Base-by-base conservation (phyloP, 1,139 yeast species). In the Taphrina populina region DNA sequence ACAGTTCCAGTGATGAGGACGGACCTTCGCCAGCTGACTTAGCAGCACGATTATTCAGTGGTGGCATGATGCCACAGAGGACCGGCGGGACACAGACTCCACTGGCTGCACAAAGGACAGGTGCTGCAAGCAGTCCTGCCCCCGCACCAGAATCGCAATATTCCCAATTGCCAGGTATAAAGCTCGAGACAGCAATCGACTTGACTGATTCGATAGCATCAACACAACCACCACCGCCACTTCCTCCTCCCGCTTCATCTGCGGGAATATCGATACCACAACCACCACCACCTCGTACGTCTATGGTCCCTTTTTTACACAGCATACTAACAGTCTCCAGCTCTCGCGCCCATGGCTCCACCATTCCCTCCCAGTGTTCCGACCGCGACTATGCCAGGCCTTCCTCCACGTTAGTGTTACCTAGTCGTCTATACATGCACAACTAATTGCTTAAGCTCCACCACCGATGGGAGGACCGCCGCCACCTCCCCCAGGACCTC, bases 41-140 rank as follows among this genome's bases (percentile, higher is more conserved):
- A 10, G 54, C 54, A 8, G 54, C 54, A 2, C 37, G 54, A 6
- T 33, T 49, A 23, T 49, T 49, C 19, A 37, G 46, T 20, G 54
- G 54, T 8, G 54, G 54, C 10, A 49, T 49, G 34, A 37, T 34
- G 10, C 54, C 54, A 13, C 54, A 49, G 23, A 29, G 39, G 4
- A 49, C 54, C 10, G 54, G 54, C 11, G 52, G 52, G 7, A 33
- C 39, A 11, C 46, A 40, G 26, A 49, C 54, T 6, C 54, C 54
- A 27, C 23, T 49, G 26, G 15, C 19, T 11, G 46, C 32, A n/a
- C 54, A 49, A 13, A 32, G 54, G 15, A 49, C 54, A 10, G 54
- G 54, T 8, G 24, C 54, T 13, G 54, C 54, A 4, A 68, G 30
- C 71, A 69, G 60, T 72, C 76, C 24, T 75, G 76, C 64, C 74